phyloP scores from a whole-genome alignment of 2,329 filamentous ascomycete genomes.

The Phyllosticta ampelicida region DNA sequence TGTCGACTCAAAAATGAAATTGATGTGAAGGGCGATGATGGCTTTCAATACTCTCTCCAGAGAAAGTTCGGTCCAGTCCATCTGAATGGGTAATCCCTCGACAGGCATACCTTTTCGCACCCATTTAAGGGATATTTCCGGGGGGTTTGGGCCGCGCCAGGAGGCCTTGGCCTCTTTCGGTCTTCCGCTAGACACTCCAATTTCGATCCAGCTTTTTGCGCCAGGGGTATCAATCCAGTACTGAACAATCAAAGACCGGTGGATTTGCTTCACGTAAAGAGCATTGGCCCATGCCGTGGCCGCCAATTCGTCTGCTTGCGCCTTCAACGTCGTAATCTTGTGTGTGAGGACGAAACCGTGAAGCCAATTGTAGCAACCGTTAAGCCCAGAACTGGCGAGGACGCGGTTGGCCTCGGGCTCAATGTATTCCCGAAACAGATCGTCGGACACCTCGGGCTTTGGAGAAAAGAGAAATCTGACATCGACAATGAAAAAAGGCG shows the following conservation, averaged over 20 bases:
- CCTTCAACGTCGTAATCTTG: constrained; percentile 73
- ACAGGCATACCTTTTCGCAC: constrained; percentile 73
- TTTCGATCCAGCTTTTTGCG: constrained; percentile 80
- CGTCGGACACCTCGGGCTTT: constrained; percentile 47
- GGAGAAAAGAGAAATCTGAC: constrained; percentile 76
- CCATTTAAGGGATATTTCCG: constrained; percentile 58
- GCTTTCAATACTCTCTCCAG: constrained; percentile 62
- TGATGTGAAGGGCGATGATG: constrained; percentile 65
- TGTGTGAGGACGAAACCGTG: constrained; percentile 83
- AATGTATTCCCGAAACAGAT: constrained; percentile 52
- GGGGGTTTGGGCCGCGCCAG: constrained; percentile 23
- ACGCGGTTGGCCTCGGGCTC: constrained; percentile 62
- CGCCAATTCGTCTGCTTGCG: constrained; percentile 62
- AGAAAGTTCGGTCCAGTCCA: constrained; percentile 59
- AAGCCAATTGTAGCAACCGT: constrained; percentile 73
- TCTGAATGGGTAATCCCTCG: constrained; percentile 51
- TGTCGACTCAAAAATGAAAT: constrained; percentile 58
- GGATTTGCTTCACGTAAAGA: constrained; percentile 65
- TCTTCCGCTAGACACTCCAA: constrained; percentile 64
- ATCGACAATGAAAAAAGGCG: constrained; percentile 91
- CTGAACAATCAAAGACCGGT: constrained; percentile 74
- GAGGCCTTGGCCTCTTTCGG: constrained; percentile 23
- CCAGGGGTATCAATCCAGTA: constrained; percentile 71
- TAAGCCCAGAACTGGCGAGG: constrained; percentile 56
- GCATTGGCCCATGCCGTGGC: constrained; percentile 67